A percentile compares a stretch with the other conserved stretches of the same genome.
phyloP scores from a whole-genome alignment of 1,284 basidiomycete genomes.

The Cerioporus squamosus region DNA sequence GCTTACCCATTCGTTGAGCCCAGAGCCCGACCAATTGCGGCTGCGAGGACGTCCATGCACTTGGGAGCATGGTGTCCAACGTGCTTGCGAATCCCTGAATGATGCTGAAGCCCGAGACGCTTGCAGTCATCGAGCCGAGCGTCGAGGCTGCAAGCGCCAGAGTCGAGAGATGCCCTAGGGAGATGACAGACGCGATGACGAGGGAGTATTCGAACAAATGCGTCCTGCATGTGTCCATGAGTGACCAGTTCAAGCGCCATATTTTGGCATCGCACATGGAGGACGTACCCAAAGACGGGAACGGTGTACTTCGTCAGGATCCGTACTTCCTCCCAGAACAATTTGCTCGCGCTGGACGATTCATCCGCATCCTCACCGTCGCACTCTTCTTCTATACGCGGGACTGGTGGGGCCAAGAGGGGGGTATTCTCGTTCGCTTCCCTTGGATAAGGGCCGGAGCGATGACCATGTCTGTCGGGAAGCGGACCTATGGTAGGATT shows the following conservation, averaged over 20 bases:
- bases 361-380: conserved; percentile 38
- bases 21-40: conserved; percentile 89
- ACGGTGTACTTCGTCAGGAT: conserved; percentile 67
- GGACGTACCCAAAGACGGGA: conserved; percentile 66
- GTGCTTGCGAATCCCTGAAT: conserved; percentile 87
- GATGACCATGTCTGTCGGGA: conserved; percentile 32
- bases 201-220: conserved; percentile 79
- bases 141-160: conserved; percentile 84
- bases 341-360: conserved; percentile 30
- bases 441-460: conserved; percentile 30
- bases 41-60: conserved; percentile 87
- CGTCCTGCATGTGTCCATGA: conserved; percentile 49
- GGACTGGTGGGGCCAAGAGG: conserved; percentile 50
- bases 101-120: conserved; percentile 71
- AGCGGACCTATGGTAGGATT: conserved; percentile 39
- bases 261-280: background rate
- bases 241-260: background rate
- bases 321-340: conserved; percentile 63
- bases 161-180: conserved; percentile 85
- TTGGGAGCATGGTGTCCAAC: conserved; percentile 88
- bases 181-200: conserved; percentile 75
- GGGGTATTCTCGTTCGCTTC: conserved; percentile 52
- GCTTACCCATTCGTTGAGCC: conserved; percentile 85
- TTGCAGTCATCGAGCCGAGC: conserved; percentile 89
- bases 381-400: conserved; percentile 46